Base-by-base conservation (phyloP, 1,139 yeast genomes). In the Taphrina sp. region DNA sequence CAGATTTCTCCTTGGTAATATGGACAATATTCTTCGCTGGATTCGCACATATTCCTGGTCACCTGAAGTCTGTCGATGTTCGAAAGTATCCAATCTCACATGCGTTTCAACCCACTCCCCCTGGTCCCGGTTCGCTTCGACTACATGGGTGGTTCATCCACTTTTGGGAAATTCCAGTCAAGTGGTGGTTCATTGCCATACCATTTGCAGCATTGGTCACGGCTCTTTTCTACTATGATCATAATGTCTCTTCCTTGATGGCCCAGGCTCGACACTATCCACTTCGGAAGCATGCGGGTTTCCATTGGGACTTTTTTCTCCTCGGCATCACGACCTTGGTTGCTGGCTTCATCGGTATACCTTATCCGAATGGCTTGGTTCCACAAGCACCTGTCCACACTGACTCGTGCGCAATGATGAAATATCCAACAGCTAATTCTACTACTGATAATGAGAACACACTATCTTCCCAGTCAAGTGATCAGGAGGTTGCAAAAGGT, bases 361-460 rank as follows among this genome's bases (percentile, higher is more conserved):
- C 97, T 0, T 89, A 96, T 1, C 97, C 97, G 0, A 92, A 92
- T 69, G 98, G 98, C 0, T 73, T 92, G 35, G 90, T 92, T 39
- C 98, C 98, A 0, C 98, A 92, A 68, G 97, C 97, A 0, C 98
- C 97, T 0, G 69, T 92, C 41, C 98, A 92, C 65, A 89, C 97
- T 0, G 79, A 77, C 55, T 81, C 95, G 0, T 70, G 92, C 34
- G 80, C 88, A 41, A 82, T 87, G 2, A 77, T 76, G 60, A 79
- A 79, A 59, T 49, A 39, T n/a, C 54, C 54, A 14, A 39, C 20
- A 14, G 31, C 31, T 26, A 26, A 12, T 12, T n/a, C n/a, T n/a
- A n/a, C n/a, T n/a, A 20, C 22, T 12, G 53, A 47, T 3, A 70
- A 70, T 49, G 71, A 66, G 17, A 63, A 61, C 8, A n/a, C n/a